Conservation (phyloP, 139 green algal genomes). For the Coccomyxa sp. region DNA sequence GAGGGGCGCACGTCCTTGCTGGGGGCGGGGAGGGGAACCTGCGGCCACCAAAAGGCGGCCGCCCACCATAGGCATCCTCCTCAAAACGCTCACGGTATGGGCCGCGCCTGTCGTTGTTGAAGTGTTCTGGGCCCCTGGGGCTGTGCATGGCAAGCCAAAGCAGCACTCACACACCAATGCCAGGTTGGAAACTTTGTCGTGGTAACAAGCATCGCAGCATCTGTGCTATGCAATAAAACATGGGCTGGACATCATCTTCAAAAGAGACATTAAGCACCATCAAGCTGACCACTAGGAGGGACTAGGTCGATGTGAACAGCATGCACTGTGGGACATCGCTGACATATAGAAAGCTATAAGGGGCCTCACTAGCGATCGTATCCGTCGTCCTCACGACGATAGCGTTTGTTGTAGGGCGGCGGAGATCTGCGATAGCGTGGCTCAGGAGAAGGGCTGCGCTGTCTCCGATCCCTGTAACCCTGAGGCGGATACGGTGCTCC, state of each 20-base stretch:
- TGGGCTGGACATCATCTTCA: too few species aligned
- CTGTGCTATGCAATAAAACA: too few species aligned
- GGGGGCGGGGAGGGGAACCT: background rate
- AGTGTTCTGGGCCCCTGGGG: background rate
- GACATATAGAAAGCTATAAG: background rate
- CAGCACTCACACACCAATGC: too few species aligned
- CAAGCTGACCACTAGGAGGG: too few species aligned
- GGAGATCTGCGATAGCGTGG: slow-evolving; percentile 25
- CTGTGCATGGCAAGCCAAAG: background rate
- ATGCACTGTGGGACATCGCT: too few species aligned
- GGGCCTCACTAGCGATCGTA: slow-evolving; percentile 13
- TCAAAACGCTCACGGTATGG: background rate
- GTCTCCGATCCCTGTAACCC: slow-evolving; percentile 6
- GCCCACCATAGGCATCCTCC: background rate
- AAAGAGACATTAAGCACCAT: too few species aligned
- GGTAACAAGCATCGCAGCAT: too few species aligned
- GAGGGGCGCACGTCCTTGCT: background rate
- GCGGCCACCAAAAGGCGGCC: background rate
- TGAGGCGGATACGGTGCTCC: background rate
- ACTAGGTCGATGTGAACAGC: too few species aligned
- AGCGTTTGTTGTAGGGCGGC: slow-evolving; percentile 27
- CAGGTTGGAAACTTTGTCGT: too few species aligned
- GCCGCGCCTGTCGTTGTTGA: background rate
- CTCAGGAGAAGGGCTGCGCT: slow-evolving; percentile 10
- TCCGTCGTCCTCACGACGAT: slow-evolving; percentile 29